Evolutionary conservation across 1,284 basidiomycete species (phyloP), one percentile per base, ranked within the genome.

Genomic region (Termitomyces sp.): DNA sequence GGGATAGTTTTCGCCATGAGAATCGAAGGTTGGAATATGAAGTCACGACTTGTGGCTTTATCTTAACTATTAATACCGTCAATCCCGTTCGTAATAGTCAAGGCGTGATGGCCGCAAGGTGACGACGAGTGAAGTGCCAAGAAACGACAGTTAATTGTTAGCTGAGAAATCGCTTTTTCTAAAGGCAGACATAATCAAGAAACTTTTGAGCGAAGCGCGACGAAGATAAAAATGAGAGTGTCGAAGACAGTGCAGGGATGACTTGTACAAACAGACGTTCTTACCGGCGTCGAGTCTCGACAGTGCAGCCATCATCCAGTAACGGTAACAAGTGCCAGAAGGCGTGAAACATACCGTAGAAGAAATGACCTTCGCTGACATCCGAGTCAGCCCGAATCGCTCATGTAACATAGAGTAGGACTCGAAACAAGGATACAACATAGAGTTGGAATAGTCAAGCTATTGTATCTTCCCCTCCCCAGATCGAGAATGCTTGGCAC

Each of bases 321-420:
- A 67, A 36, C 65, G 66, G 50, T 60, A 67, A 10, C 63, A 62
- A n/a, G 56, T 65, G 65, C 65, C 65, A 67, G 47, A 67, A 65
- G 7, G 65, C 62, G 52, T 66, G 64, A 56, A 67, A 63, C 19
- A 64, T 63, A 5, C 65, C 65, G 42, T 67, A 67, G 39, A 64
- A 65, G 55, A 65, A 66, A 52, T 67, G 66, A 36, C 65, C 65
- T 67, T 40, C 21, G 5, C 21, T 13, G n/a, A 17, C 5, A 24
- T 53, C 34, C n/a, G n/a, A n/a, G n/a, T n/a, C n/a, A 50, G n/a
- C 8, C 34, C 6, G 4, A n/a, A n/a, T n/a, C n/a, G n/a, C n/a
- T n/a, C n/a, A n/a, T n/a, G n/a, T n/a, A n/a, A n/a, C n/a, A n/a
- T n/a, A n/a, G 13, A 44, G 24, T 24, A 21, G 28, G 10, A 39